These are phyloP conservation scores for Penicillium sp. DNA, from an alignment of 2,329 filamentous ascomycete genomes.

Conservation along the genomic window DNA sequence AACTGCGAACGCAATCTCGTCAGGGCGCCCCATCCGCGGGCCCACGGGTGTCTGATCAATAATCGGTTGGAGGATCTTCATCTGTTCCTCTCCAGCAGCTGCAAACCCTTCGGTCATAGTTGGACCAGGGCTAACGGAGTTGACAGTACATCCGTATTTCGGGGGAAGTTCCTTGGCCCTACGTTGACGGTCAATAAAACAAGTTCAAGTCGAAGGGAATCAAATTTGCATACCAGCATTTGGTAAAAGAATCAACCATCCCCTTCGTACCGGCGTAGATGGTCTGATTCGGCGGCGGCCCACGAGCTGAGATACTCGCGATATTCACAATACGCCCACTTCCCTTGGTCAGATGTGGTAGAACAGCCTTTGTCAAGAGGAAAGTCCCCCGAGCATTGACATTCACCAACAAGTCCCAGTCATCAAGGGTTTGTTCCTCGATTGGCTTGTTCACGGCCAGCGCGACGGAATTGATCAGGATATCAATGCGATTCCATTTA, in stretches of 20 bases:
- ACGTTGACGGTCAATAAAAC: neutral
- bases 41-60: constrained; percentile 49
- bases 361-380: constrained; percentile 26
- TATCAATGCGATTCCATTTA: constrained; percentile 43
- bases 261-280: constrained; percentile 54
- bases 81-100: constrained; percentile 41
- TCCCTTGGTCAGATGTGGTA: constrained; percentile 42
- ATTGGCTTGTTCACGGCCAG: constrained; percentile 41
- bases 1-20: constrained; percentile 53
- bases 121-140: constrained; percentile 48
- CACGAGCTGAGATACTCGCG: constrained; percentile 39
- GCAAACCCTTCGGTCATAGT: constrained; percentile 43
- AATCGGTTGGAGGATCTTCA: constrained; percentile 45
- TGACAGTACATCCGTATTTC: constrained; percentile 51
- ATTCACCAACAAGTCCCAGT: constrained; percentile 27
- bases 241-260: constrained; percentile 53
- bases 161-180: constrained; percentile 48
- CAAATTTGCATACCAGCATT: constrained; percentile 35
- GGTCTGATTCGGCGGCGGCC: constrained; percentile 41
- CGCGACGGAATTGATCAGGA: constrained; percentile 30
- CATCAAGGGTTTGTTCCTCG: constrained; percentile 36
- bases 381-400: constrained; percentile 27
- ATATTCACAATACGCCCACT: constrained; percentile 49
- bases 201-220: neutral
- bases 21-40: constrained; percentile 45